Base-by-base conservation (phyloP, 2,329 filamentous ascomycete genomes). In the Furcasterigmium furcatum region DNA sequence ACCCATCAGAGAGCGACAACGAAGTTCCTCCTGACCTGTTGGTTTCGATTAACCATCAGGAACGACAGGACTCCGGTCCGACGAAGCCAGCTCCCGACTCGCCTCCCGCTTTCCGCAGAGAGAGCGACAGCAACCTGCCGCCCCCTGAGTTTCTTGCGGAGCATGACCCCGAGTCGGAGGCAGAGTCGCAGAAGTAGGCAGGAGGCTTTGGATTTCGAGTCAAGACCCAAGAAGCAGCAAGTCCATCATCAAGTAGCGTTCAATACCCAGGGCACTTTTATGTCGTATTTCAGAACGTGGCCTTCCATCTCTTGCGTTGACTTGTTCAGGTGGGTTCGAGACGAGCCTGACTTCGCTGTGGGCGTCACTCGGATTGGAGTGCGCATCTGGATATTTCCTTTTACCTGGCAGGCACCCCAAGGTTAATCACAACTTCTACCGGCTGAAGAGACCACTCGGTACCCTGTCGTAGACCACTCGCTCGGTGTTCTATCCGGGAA, bases 121-220 rank as follows among this genome's bases (percentile, higher is more conserved):
- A 64, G 34, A 71, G 67, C 51, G 72, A 72, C 48, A 75, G 76
- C 41, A 74, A 76, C 43, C 67, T 80, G 8, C 76, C 77, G 1
- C 41, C 41, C 3, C 61, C 63, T 0, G 76, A 80, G 47, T 79
- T 81, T 51, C 52, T 80, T 7, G 70, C 70, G 10, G 71, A 77
- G 53, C 70, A 75, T 34, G 52, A 43, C 10, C 41, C 41, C 6
- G 41, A 43, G 8, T 36, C 34, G n/a, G 34, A 36, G 34, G 16
- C 34, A 9, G 34, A 36, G n/a, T 18, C 34, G 5, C 34, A 16
- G n/a, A 16, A 18, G n/a, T 36, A 19, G 16, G 5, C n/a, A 16
- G 32, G 32, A 32, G 30, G 9, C 14, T 32, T 3, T 32, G 30
- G 18, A 3, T 32, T 13, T 32, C 7, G 30, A n/a, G 8, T 32